Percentiles rank a stretch among this genome's conserved stretches.
Evolutionary conservation across 139 green algal genomes (phyloP).

Genomic region (Pleodorina starrii): DNA sequence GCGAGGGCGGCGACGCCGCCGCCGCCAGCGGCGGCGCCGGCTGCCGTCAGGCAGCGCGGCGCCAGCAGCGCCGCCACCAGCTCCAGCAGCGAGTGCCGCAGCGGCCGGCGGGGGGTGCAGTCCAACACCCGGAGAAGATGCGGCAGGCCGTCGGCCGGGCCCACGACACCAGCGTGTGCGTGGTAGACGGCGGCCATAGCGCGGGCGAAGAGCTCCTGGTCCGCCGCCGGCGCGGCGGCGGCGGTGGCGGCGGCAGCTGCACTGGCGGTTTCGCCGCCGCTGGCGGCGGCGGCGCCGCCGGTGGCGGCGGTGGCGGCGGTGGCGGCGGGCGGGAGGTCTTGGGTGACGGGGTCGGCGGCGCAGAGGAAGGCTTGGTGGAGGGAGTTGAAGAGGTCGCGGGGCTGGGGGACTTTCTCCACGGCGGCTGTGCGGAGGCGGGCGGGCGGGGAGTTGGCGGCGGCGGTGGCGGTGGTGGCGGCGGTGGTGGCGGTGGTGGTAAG

Average conservation of each 20-base stretch:
- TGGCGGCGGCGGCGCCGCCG: neutral
- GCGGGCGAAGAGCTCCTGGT: conserved; percentile 82
- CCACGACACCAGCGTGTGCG: conserved; percentile 61
- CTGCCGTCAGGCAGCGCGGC: conserved; percentile 51
- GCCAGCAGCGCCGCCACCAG: conserved; percentile 86
- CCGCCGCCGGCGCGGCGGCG: neutral
- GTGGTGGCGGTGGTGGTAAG: no score
- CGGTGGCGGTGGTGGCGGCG: no score
- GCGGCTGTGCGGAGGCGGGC: conserved; percentile 48
- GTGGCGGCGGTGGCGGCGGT: neutral
- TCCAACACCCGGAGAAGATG: conserved; percentile 87
- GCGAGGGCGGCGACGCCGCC: neutral
- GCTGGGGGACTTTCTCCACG: conserved; percentile 79
- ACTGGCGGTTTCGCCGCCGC: neutral
- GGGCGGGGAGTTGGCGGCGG: neutral
- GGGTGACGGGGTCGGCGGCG: conserved; percentile 56
- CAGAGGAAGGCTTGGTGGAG: conserved; percentile 87
- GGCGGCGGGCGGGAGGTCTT: neutral
- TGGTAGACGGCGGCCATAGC: conserved; percentile 91
- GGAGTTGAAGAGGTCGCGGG: conserved; percentile 85
- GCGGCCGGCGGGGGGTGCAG: conserved; percentile 61
- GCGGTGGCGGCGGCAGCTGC: neutral
- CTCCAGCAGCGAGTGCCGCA: conserved; percentile 84
- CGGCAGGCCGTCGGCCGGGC: conserved; percentile 83
- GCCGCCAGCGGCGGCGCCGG: neutral